Evolutionary conservation across 768 basidiomycete species (phyloP), one percentile per base, ranked within the genome.

Genomic region (Leccinum longicurvipes): DNA sequence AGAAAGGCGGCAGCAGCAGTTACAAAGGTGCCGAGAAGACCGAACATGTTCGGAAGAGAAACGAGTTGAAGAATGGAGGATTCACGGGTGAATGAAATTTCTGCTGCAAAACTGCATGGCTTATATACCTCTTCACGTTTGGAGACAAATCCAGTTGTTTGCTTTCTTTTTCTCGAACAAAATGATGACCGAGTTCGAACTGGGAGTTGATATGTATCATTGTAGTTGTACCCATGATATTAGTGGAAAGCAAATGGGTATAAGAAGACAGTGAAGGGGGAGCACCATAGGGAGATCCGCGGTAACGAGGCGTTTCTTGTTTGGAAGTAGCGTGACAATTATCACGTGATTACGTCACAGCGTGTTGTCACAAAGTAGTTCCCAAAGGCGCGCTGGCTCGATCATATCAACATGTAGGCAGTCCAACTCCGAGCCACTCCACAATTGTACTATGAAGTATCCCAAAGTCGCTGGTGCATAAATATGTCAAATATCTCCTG

Each of bases 401-500:
- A 53, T 53, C 56, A 54, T 32, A 28, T 55, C 58, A 41, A 47
- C 29, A 64, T 66, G 54, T 44, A 21, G 19, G 46, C n/a, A 14
- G 8, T 15, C 44, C 21, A 14, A 23, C 10, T 23, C 25, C 46
- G 28, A 47, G 17, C 21, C 46, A 47, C 11, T 11, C 19, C 24
- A 41, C 29, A 27, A 27, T 50, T 29, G 44, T n/a, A 57, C 53
- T 36, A 68, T 67, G 63, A 74, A 72, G 55, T 70, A 74, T 49
- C 72, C 72, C 1, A 70, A 72, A 52, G 62, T 73, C 6, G 47
- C 57, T 21, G 72, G 72, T 73, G 24, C 0, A 67, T 59, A 21
- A 4, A 36, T 6, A 14, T 24, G 7, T 55, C 15, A 12, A 6
- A 9, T 6, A 23, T 34, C 1, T 1, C 15, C 1, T 19, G 11